A percentile compares a stretch with the other conserved stretches of the same genome.
Evolutionary conservation across 2,329 filamentous ascomycete species (phyloP).

Genomic region (Talaromyces amestolkiae): DNA sequence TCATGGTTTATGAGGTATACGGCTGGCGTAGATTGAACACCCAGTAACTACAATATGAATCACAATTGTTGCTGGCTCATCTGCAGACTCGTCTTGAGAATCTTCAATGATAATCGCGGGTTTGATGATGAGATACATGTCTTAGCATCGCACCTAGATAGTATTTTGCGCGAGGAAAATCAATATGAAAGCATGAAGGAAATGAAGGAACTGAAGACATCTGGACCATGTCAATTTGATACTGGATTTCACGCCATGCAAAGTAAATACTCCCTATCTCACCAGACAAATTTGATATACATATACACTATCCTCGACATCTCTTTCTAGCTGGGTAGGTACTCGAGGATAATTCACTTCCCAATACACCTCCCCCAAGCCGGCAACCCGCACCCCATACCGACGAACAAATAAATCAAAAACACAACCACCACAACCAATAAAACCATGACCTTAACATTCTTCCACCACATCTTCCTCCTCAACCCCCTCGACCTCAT

Average conservation of each 20-base stretch:
- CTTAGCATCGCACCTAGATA: too few species aligned
- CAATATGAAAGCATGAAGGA: background rate
- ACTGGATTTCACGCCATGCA: constrained; percentile 5
- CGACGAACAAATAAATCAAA: constrained; percentile 68
- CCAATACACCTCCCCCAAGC: constrained; percentile 49
- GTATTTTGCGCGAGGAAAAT: too few species aligned
- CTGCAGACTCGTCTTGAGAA: constrained; percentile 43
- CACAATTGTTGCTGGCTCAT: constrained; percentile 26
- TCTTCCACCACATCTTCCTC: constrained; percentile 99
- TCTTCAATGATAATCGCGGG: constrained; percentile 34
- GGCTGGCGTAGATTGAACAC: constrained; percentile 77
- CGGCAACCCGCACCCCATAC: constrained; percentile 69
- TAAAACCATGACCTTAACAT: constrained; percentile 88
- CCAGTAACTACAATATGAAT: constrained; percentile 12
- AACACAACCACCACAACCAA: constrained; percentile 68
- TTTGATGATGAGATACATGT: constrained; percentile 39
- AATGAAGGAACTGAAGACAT: too few species aligned
- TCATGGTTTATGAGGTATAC: constrained; percentile 84
- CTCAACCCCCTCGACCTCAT: constrained; percentile 82
- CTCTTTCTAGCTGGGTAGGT: background rate
- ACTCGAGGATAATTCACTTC: background rate
- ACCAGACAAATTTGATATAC: background rate
- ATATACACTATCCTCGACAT: background rate
- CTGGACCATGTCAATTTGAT: background rate
- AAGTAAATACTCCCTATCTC: background rate